Evolutionary conservation across 495 filamentous ascomycete genomes (phyloP).

Genomic region (Zalerion maritima): DNA sequence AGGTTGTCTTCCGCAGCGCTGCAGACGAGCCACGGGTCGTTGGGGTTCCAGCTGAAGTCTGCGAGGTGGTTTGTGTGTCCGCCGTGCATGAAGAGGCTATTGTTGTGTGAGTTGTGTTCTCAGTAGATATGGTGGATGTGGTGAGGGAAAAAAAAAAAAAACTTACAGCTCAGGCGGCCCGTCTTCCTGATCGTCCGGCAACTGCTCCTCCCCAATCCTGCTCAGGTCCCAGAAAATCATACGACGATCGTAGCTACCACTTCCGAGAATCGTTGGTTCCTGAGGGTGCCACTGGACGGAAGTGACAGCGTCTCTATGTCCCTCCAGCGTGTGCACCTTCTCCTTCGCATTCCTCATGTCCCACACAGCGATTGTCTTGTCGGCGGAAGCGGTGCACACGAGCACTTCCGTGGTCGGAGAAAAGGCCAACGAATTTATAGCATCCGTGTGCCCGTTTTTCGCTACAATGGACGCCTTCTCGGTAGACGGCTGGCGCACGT

Average conservation of each 20-base stretch:
- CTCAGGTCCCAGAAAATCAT: slow-evolving; percentile 95
- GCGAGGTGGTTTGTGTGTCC: slow-evolving; percentile 92
- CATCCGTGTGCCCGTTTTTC: slow-evolving; percentile 61
- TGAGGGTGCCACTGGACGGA: slow-evolving; percentile 88
- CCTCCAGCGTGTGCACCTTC: slow-evolving; percentile 73
- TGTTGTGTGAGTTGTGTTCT: slow-evolving; percentile 9
- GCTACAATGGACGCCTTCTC: slow-evolving; percentile 50
- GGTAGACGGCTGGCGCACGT: slow-evolving; percentile 53
- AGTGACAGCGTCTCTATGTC: slow-evolving; percentile 76
- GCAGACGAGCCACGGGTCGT: slow-evolving; percentile 88
- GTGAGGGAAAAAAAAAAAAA: slow-evolving; percentile 1
- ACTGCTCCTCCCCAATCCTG: slow-evolving; percentile 83
- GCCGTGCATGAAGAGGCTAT: slow-evolving; percentile 91
- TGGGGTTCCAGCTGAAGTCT: slow-evolving; percentile 95
- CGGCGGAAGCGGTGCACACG: slow-evolving; percentile 81
- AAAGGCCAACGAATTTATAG: slow-evolving; percentile 88
- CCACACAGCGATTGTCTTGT: slow-evolving; percentile 91
- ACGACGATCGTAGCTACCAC: slow-evolving; percentile 79
- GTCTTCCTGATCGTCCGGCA: slow-evolving; percentile 89
- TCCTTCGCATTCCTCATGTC: slow-evolving; percentile 78
- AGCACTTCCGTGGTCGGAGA: slow-evolving; percentile 78
- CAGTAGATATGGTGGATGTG: slow-evolving; percentile 1
- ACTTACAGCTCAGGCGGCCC: slow-evolving; percentile 88
- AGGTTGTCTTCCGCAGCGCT: slow-evolving; percentile 95
- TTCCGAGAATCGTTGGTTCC: slow-evolving; percentile 75